phyloP scores from a whole-genome alignment of 2,329 filamentous ascomycete genomes.

The Graphilbum ipis-grandicollis region DNA sequence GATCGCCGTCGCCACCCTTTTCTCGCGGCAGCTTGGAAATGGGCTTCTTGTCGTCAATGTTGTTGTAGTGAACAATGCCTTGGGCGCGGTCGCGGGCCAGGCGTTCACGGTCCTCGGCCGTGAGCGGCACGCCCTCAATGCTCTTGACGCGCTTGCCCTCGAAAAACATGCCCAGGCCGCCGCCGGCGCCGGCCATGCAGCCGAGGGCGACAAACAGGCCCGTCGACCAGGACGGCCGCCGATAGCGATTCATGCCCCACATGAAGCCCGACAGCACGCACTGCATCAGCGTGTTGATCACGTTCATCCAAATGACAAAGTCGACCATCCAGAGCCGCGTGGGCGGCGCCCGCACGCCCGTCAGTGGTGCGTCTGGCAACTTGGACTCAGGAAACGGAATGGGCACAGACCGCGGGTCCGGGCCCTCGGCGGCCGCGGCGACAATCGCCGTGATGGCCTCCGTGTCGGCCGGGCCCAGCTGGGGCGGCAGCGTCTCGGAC shows the following conservation, averaged over 20 bases:
- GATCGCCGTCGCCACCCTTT: conserved; percentile 13
- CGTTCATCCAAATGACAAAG: conserved; percentile 61
- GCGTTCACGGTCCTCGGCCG: conserved; percentile 32
- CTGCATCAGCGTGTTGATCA: conserved; percentile 66
- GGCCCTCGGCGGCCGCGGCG: conserved; percentile 7
- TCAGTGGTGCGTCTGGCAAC: conserved; percentile 51
- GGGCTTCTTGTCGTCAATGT: conserved; percentile 32
- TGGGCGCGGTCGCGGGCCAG: conserved; percentile 33
- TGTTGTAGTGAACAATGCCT: conserved; percentile 42
- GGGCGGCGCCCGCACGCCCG: conserved; percentile 49
- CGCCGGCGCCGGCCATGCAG: conserved; percentile 49
- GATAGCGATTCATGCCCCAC: conserved; percentile 61
- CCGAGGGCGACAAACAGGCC: conserved; percentile 63
- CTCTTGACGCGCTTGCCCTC: conserved; percentile 58
- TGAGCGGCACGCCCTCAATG: conserved; percentile 53
- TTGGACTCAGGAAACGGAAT: conserved; percentile 48
- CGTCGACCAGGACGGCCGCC: conserved; percentile 64
- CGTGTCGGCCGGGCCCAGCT: conserved; percentile 35
- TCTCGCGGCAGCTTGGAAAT: conserved; percentile 25
- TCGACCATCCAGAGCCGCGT: conserved; percentile 63
- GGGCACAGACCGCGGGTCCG: conserved; percentile 12
- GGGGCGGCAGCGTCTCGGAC: conserved; percentile 37
- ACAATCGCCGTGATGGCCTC: conserved; percentile 16
- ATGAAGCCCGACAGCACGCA: conserved; percentile 58
- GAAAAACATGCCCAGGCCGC: conserved; percentile 50